Percentiles rank a stretch among this genome's conserved stretches.
Conservation (phyloP, 2,329 filamentous ascomycete species). For the Cordyceps fumosorosea region DNA sequence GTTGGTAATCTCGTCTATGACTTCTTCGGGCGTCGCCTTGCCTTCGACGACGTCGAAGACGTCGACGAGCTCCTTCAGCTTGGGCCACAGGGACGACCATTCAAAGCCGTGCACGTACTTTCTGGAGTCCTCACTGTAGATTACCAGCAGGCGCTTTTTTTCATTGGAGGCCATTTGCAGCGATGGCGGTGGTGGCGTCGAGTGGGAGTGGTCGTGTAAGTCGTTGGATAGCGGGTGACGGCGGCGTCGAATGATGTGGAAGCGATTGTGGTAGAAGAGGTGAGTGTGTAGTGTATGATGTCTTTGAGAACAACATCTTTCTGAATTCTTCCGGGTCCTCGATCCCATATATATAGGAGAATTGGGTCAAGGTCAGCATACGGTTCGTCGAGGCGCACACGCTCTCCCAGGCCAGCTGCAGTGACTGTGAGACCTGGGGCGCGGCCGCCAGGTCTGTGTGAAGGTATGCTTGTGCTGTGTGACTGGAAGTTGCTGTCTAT, state of each 20-base stretch:
- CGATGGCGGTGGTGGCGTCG: background rate
- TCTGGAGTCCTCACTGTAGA: background rate
- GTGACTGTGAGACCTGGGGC: background rate
- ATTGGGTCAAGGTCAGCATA: background rate
- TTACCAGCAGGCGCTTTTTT: background rate
- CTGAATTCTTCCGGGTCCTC: background rate
- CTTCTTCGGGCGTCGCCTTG: background rate
- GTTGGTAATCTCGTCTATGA: background rate
- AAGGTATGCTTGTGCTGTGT: background rate
- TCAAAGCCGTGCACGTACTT: no score
- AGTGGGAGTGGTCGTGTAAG: background rate
- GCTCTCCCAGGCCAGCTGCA: background rate
- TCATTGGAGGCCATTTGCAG: background rate
- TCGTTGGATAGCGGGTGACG: background rate
- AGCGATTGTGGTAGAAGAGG: background rate
- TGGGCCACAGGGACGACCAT: background rate
- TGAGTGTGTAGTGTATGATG: background rate
- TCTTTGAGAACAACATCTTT: background rate
- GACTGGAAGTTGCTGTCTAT: background rate
- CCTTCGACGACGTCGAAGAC: background rate
- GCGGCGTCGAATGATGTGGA: background rate
- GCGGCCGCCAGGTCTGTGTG: background rate
- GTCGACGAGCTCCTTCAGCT: background rate
- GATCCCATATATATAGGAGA: background rate
- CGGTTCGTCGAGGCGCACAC: background rate